These are phyloP conservation scores for Pseudophaeomoniella oleicola DNA, from an alignment of 2,329 filamentous ascomycete species.

Conservation along the genomic window DNA sequence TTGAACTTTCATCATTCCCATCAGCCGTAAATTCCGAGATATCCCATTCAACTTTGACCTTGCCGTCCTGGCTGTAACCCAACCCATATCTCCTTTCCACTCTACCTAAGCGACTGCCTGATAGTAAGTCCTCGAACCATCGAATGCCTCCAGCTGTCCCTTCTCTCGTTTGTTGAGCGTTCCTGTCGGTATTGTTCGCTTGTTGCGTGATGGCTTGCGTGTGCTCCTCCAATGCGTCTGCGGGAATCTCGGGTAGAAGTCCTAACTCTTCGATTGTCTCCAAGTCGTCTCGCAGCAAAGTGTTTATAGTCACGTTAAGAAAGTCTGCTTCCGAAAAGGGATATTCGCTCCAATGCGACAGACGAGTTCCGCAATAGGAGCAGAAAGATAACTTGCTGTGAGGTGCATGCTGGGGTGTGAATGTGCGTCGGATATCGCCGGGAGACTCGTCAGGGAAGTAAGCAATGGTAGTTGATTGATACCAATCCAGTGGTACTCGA, in stretches of 20 bases:
- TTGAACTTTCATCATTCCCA: slow-evolving; percentile 12
- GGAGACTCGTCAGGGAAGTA: slow-evolving; percentile 67
- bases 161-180: slow-evolving; percentile 13
- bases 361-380: slow-evolving; percentile 76
- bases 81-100: slow-evolving; percentile 47
- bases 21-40: slow-evolving; percentile 56
- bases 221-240: slow-evolving; percentile 14
- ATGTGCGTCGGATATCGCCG: slow-evolving; percentile 50
- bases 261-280: slow-evolving; percentile 59
- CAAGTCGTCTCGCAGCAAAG: slow-evolving; percentile 56
- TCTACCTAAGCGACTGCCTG: slow-evolving; percentile 58
- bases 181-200: not conserved
- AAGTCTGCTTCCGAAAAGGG: slow-evolving; percentile 57
- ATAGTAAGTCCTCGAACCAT: slow-evolving; percentile 74
- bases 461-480: slow-evolving; percentile 58
- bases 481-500: slow-evolving; percentile 68
- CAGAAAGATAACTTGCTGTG: slow-evolving; percentile 66
- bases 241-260: slow-evolving; percentile 41
- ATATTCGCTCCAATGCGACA: slow-evolving; percentile 70
- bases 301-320: slow-evolving; percentile 71
- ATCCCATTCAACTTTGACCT: slow-evolving; percentile 65
- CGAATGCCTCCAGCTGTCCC: slow-evolving; percentile 45
- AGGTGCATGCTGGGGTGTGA: slow-evolving; percentile 44
- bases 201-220: slow-evolving; percentile 5
- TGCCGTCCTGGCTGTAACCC: slow-evolving; percentile 47